These are phyloP conservation scores for Cardamine resedifolia DNA, from an alignment of 345 rosid genomes.

Conservation along the genomic window DNA sequence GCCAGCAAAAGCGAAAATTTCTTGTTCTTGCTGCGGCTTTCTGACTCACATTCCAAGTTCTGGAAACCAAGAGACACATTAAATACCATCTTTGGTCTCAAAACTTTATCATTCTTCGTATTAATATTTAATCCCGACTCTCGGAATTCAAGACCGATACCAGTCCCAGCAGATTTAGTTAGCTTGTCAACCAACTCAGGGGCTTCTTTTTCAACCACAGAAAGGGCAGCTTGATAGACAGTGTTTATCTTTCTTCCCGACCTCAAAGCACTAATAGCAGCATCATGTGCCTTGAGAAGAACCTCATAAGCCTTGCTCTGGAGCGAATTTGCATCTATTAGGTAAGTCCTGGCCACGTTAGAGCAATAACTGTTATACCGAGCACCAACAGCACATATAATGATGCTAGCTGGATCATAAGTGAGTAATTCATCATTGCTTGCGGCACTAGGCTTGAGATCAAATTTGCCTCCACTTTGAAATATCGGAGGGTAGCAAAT, in stretches of 20 bases:
- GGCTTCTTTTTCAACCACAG: conserved; percentile 77
- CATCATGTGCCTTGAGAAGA: conserved; percentile 91
- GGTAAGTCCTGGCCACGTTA: conserved; percentile 75
- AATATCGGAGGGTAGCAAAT: conserved; percentile 95
- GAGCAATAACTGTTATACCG: conserved; percentile 93
- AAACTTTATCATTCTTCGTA: conserved; percentile 66
- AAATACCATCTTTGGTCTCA: conserved; percentile 72
- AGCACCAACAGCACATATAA: conserved; percentile 83
- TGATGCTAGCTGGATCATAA: conserved; percentile 87
- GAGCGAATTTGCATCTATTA: conserved; percentile 78
- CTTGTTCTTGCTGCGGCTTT: conserved; percentile 64
- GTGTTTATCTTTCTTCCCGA: conserved; percentile 67
- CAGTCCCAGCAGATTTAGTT: conserved; percentile 95
- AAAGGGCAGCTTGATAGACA: conserved; percentile 75
- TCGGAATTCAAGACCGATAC: conserved; percentile 94
- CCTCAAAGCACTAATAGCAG: conserved; percentile 70
- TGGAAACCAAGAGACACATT: conserved; percentile 91
- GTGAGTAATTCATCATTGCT: conserved; percentile 78
- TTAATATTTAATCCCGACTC: conserved; percentile 82
- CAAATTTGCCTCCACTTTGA: conserved; percentile 92
- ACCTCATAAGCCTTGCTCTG: conserved; percentile 93
- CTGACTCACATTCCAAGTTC: conserved; percentile 62
- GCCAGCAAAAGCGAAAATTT: conserved; percentile 76
- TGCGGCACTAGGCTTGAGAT: conserved; percentile 91
- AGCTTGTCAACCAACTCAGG: conserved; percentile 70